Percentiles rank a stretch among this genome's conserved stretches.
Conservation (phyloP, 345 rosid genomes). For the Eucalyptus sp. region DNA sequence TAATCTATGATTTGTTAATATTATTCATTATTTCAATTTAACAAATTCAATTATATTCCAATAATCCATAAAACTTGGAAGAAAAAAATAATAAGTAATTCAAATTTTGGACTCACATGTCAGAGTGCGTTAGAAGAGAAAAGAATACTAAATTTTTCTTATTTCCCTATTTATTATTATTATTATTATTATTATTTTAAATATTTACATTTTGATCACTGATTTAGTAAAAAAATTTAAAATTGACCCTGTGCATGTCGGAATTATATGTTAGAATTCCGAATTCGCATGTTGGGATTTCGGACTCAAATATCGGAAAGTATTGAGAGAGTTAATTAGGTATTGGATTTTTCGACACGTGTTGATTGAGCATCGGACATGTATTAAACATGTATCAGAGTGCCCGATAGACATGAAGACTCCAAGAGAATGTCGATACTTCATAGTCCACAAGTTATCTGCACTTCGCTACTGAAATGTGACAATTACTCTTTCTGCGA, state of each 20-base stretch:
- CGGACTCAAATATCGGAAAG: rapidly evolving
- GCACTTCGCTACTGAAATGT: rapidly evolving
- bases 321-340: rapidly evolving
- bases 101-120: neutral
- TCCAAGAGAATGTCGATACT: neutral
- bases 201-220: too few species aligned
- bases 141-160: rapidly evolving
- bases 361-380: rapidly evolving
- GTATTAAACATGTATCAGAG: rapidly evolving
- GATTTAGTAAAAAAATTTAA: too few species aligned
- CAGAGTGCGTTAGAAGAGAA: rapidly evolving
- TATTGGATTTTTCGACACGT: rapidly evolving
- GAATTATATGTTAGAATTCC: too few species aligned
- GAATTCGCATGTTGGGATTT: rapidly evolving
- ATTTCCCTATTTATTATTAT: too few species aligned
- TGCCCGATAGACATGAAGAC: rapidly evolving
- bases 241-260: neutral
- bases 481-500: rapidly evolving
- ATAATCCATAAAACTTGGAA: too few species aligned
- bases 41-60: too few species aligned
- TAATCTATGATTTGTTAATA: too few species aligned
- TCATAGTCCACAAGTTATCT: rapidly evolving
- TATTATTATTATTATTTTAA: too few species aligned
- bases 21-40: too few species aligned
- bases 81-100: too few species aligned